These are phyloP conservation scores for Tetracladium marchalianum DNA, from an alignment of 495 filamentous ascomycete species.

Conservation along the genomic window DNA sequence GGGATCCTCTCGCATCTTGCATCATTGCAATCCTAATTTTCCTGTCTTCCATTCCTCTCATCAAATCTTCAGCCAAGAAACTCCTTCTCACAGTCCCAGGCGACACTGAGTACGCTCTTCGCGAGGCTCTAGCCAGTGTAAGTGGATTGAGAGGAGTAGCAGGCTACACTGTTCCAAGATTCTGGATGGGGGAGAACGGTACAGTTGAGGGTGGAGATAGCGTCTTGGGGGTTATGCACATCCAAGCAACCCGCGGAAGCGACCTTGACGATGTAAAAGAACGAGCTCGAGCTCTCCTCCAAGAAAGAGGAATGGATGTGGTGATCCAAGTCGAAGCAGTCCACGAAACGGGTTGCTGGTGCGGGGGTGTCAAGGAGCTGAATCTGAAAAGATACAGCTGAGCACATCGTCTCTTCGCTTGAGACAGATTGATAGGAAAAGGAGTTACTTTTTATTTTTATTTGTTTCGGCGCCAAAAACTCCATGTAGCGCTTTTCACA, in stretches of 20 bases:
- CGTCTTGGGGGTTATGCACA: constrained; percentile 70
- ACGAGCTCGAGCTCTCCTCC: constrained; percentile 49
- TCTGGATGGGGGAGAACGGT: constrained; percentile 80
- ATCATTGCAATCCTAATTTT: constrained; percentile 91
- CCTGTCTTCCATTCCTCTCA: constrained; percentile 75
- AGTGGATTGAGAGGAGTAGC: constrained; percentile 74
- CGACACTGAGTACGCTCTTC: constrained; percentile 79
- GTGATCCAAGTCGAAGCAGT: constrained; percentile 69
- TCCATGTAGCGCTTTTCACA: too few species aligned
- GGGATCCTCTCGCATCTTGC: constrained; percentile 89
- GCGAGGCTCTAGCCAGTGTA: constrained; percentile 76
- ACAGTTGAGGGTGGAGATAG: constrained; percentile 30
- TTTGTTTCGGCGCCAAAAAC: too few species aligned
- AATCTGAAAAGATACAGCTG: too few species aligned
- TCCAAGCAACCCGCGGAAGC: constrained; percentile 57
- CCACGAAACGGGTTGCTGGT: constrained; percentile 74
- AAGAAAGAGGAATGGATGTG: constrained; percentile 55
- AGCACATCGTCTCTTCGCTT: too few species aligned
- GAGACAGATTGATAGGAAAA: too few species aligned
- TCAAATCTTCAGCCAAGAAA: constrained; percentile 70
- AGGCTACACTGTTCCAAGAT: constrained; percentile 78
- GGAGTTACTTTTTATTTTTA: too few species aligned
- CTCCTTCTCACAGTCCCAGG: constrained; percentile 77
- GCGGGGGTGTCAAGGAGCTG: constrained; percentile 32
- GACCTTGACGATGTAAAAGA: constrained; percentile 72